Evolutionary conservation across 2,329 filamentous ascomycete species (phyloP).

Genomic region (Cyphellophora attinorum): DNA sequence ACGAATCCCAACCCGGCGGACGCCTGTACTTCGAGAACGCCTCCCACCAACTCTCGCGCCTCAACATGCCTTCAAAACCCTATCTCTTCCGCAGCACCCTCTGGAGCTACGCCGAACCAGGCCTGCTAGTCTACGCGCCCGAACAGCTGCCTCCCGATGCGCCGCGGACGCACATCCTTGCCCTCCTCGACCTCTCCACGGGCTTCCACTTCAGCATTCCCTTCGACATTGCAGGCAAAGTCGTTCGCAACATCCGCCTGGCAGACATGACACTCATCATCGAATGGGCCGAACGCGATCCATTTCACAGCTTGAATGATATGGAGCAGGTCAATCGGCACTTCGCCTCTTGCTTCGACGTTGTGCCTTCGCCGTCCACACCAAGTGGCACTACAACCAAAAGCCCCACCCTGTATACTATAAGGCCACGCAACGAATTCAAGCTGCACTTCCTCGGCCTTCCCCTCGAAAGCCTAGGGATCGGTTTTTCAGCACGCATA

Average conservation of each 20-base stretch:
- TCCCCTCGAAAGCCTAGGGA: slow-evolving; percentile 42
- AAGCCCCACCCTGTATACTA: slow-evolving; percentile 26
- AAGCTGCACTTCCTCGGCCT: slow-evolving; percentile 50
- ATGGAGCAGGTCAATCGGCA: slow-evolving; percentile 45
- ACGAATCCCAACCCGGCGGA: slow-evolving; percentile 23
- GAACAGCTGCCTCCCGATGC: slow-evolving; percentile 13
- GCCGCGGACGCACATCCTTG: slow-evolving; percentile 19
- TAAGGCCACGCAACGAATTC: slow-evolving; percentile 49
- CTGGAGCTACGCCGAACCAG: slow-evolving; percentile 52
- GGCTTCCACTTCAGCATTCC: slow-evolving; percentile 36
- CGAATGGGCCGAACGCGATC: slow-evolving; percentile 51
- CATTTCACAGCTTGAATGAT: slow-evolving; percentile 44
- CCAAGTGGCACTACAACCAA: slow-evolving; percentile 2
- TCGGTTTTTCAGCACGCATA: slow-evolving; percentile 56
- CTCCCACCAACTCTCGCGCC: slow-evolving; percentile 11
- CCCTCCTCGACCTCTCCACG: slow-evolving; percentile 43
- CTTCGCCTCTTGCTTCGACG: slow-evolving; percentile 51
- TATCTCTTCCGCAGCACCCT: slow-evolving; percentile 28
- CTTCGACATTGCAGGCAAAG: slow-evolving; percentile 40
- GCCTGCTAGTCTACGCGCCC: slow-evolving; percentile 45
- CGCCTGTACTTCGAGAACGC: slow-evolving; percentile 18
- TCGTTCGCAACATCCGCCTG: slow-evolving; percentile 47
- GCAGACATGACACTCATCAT: slow-evolving; percentile 47
- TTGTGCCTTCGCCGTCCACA: slow-evolving; percentile 20
- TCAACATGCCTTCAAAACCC: slow-evolving; percentile 17